Evolutionary conservation across 805 yeast genomes (phyloP).

Genomic region (Myxozyma vanderwaltii): DNA sequence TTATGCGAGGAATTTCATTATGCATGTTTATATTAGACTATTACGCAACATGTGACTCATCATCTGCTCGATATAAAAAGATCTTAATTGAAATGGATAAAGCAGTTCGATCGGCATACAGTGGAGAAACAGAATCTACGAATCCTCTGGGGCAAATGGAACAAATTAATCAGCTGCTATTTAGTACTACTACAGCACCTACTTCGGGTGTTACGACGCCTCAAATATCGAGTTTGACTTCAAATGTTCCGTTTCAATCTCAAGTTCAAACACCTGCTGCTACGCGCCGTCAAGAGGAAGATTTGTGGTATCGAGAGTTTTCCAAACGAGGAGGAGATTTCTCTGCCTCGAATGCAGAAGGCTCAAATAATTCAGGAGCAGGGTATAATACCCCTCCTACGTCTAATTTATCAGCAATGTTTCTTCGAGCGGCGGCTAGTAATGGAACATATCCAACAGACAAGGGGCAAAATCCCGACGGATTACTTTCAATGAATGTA

Average conservation of each 20-base stretch:
- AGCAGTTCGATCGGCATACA: slow-evolving; percentile 20
- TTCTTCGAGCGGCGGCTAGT: slow-evolving; percentile 27
- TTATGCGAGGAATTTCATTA: slow-evolving; percentile 30
- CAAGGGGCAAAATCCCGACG: not conserved
- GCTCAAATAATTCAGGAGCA: not conserved
- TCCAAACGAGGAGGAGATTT: slow-evolving; percentile 3
- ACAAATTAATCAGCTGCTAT: slow-evolving; percentile 22
- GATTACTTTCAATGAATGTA: not conserved
- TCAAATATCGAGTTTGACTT: too few relatives aligned
- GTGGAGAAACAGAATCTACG: not conserved
- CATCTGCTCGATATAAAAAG: slow-evolving; percentile 28
- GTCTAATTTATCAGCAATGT: slow-evolving; percentile 29
- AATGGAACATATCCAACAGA: slow-evolving; percentile 19
- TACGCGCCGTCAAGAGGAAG: slow-evolving; percentile 8
- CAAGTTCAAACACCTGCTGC: not conserved
- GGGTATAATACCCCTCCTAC: not conserved
- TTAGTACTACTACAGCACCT: not conserved
- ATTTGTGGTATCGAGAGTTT: slow-evolving; percentile 4
- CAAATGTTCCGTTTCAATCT: too few relatives aligned
- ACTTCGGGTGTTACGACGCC: too few relatives aligned
- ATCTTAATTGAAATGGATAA: slow-evolving; percentile 29
- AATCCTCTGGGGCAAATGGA: slow-evolving; percentile 2
- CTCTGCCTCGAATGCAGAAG: too few relatives aligned
- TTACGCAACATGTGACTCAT: slow-evolving; percentile 31
- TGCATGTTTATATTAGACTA: slow-evolving; percentile 28